Evolutionary conservation across 805 yeast species (phyloP).

Genomic region (Candida quercuum): DNA sequence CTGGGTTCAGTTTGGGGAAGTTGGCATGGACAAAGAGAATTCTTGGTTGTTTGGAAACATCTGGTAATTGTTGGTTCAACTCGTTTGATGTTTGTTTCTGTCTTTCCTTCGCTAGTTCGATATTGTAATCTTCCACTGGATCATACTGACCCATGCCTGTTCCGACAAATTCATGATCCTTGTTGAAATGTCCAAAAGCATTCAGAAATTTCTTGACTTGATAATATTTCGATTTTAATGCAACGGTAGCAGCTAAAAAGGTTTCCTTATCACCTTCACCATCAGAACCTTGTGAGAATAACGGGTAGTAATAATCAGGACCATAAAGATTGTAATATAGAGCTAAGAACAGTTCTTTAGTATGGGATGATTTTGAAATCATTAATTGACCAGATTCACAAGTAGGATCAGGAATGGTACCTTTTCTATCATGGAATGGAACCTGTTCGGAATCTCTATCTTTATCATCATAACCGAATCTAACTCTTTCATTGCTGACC

Average conservation of each 20-base stretch:
- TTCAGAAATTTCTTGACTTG: conserved; percentile 51
- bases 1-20: conserved; percentile 62
- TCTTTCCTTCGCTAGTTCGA: conserved; percentile 22
- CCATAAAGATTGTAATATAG: conserved; percentile 37
- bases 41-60: conserved; percentile 22
- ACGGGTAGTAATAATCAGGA: conserved; percentile 36
- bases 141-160: conserved; percentile 62
- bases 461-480: conserved; percentile 34
- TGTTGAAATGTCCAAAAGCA: conserved; percentile 49
- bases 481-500: conserved; percentile 34
- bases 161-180: conserved; percentile 39
- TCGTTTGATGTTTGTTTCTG: conserved; percentile 11
- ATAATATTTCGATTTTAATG: conserved; percentile 52
- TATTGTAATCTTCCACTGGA: conserved; percentile 45
- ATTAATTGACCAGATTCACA: conserved; percentile 63
- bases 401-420: conserved; percentile 42
- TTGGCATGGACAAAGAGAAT: conserved; percentile 59
- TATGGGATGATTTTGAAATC: conserved; percentile 50
- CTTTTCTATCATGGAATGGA: conserved; percentile 55
- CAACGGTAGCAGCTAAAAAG: conserved; percentile 54
- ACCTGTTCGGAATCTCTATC: conserved; percentile 28
- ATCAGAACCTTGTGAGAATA: conserved; percentile 50
- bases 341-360: conserved; percentile 48
- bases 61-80: conserved; percentile 12
- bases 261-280: conserved; percentile 60